phyloP scores from a whole-genome alignment of 2,329 filamentous ascomycete species.

The Aspergillus sp. region DNA sequence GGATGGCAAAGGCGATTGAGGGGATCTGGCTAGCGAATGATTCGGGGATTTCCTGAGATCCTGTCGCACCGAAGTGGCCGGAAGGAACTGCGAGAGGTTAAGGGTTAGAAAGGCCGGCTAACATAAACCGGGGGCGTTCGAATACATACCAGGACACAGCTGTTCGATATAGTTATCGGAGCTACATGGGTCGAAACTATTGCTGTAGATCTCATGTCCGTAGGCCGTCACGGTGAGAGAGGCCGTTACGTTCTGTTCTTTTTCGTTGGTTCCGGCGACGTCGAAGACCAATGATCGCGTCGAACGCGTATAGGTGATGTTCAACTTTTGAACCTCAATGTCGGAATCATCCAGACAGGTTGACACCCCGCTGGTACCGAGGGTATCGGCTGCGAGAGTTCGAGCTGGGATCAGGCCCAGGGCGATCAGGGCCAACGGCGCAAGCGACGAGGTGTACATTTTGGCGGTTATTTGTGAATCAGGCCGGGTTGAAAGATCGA shows the following conservation, averaged over 20 bases:
- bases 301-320: constrained; percentile 76
- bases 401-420: constrained; percentile 27
- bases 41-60: constrained; percentile 68
- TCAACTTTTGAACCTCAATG: constrained; percentile 70
- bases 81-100: constrained; percentile 62
- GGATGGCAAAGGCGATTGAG: constrained; percentile 82
- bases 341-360: constrained; percentile 60
- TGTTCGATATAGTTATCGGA: constrained; percentile 63
- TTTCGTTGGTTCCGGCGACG: constrained; percentile 71
- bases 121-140: background rate
- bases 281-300: constrained; percentile 76
- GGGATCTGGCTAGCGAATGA: constrained; percentile 75
- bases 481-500: background rate
- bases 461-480: constrained; percentile 6
- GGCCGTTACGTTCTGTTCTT: constrained; percentile 77
- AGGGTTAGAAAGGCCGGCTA: background rate
- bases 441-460: constrained; percentile 26
- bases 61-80: constrained; percentile 71
- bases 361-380: constrained; percentile 78
- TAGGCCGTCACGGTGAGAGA: constrained; percentile 77
- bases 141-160: constrained; percentile 73
- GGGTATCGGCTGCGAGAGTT: constrained; percentile 66
- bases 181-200: constrained; percentile 81
- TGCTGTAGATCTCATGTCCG: constrained; percentile 74
- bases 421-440: constrained; percentile 22